Conservation (phyloP, 2,329 filamentous ascomycete species). For the Annulohypoxylon truncatum region DNA sequence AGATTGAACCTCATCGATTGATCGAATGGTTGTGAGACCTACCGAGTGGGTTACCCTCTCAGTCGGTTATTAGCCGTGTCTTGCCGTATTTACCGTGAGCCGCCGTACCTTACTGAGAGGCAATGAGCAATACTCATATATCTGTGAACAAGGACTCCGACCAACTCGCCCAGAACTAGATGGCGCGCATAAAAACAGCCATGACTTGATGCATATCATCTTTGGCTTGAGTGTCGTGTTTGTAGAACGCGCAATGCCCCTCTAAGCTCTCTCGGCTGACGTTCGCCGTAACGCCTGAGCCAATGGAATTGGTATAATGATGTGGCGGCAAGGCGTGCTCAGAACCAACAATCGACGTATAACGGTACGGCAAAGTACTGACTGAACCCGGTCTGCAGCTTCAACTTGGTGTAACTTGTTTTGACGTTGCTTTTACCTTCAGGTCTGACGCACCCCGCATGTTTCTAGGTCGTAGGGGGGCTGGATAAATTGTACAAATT, state of each 20-base stretch:
- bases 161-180: neutral
- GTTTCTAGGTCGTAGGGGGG: slow-evolving; percentile 24
- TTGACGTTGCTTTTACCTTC: slow-evolving; percentile 34
- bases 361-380: slow-evolving; percentile 28
- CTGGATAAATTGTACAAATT: slow-evolving; percentile 38
- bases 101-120: neutral
- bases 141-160: neutral
- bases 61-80: slow-evolving; percentile 22
- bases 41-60: slow-evolving; percentile 1
- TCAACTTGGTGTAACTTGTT: slow-evolving; percentile 26
- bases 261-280: neutral
- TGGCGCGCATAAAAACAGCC: neutral
- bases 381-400: slow-evolving; percentile 1
- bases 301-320: slow-evolving; percentile 27
- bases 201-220: neutral
- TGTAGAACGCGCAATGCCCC: neutral
- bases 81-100: neutral
- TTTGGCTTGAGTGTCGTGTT: neutral
- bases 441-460: slow-evolving; percentile 37
- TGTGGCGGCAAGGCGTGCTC: slow-evolving; percentile 33
- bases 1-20: slow-evolving; percentile 21
- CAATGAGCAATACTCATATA: neutral
- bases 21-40: slow-evolving; percentile 5
- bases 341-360: neutral
- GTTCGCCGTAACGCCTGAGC: neutral